phyloP scores from a whole-genome alignment of 768 basidiomycete genomes.

The Cyathus striatus region DNA sequence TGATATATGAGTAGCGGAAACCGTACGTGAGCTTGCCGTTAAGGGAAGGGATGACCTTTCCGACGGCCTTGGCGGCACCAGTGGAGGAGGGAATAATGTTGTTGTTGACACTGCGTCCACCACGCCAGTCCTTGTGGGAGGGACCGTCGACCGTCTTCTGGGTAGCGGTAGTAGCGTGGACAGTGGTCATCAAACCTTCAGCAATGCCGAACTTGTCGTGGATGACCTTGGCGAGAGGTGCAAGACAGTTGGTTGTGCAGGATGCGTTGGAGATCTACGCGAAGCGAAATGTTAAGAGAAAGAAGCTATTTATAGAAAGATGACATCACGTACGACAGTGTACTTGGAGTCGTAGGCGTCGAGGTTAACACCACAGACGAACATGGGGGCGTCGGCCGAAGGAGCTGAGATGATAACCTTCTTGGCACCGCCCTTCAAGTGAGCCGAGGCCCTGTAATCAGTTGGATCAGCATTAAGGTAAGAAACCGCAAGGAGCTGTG shows the following conservation, averaged over 20 bases:
- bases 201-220: constrained; percentile 95
- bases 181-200: constrained; percentile 98
- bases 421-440: constrained; percentile 98
- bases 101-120: constrained; percentile 91
- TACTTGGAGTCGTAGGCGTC: constrained; percentile 86
- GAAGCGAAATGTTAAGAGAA: neutral
- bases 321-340: constrained; percentile 59
- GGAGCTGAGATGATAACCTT: constrained; percentile 99
- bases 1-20: neutral
- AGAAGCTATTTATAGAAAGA: neutral
- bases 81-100: constrained; percentile 99
- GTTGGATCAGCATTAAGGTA: constrained; percentile 8
- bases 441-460: constrained; percentile 72
- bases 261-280: constrained; percentile 92
- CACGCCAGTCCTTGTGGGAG: constrained; percentile 95
- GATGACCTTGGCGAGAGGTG: constrained; percentile 98
- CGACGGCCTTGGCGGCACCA: constrained; percentile 98
- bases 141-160: constrained; percentile 95
- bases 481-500: too few species aligned
- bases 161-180: constrained; percentile 95
- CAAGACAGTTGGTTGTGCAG: constrained; percentile 99
- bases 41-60: constrained; percentile 93
- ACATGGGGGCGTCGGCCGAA: constrained; percentile 96
- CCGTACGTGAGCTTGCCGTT: constrained; percentile 97
- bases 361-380: constrained; percentile 92